Base-by-base conservation (phyloP, 2,329 filamentous ascomycete genomes). In the Fusarium protoensiforme region DNA sequence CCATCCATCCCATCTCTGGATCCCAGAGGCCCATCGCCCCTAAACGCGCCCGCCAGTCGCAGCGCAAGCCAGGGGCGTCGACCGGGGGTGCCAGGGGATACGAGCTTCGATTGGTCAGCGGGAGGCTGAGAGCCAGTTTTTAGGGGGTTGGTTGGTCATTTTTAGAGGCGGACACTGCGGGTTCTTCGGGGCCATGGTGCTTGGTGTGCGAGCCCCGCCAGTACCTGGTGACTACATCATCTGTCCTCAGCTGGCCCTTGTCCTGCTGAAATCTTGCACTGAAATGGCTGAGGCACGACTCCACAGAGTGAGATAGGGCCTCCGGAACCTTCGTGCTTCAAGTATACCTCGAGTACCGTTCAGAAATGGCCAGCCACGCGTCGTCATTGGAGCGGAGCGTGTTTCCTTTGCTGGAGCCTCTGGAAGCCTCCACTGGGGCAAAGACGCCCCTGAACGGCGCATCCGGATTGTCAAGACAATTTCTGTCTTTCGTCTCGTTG, bases 361-460 rank as follows among this genome's bases (percentile, higher is more conserved):
- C 33, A 61, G 51, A 41, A 43, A 61, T 64, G 46, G 53, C 59
- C 57, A 69, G 73, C 71, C 73, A 72, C 73, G 71, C 74, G 73
- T 74, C 71, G 33, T 64, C 60, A 75, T 74, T 74, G 68, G 71
- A 57, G 71, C 66, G 69, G 72, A 76, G 71, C 57, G 60, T 41
- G 41, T 62, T 51, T 65, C 67, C 61, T 53, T 63, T 67, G 64
- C 54, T 69, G 58, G 65, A 66, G 71, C 60, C 69, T 64, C 67
- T 69, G 41, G 46, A 62, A 62, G 64, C 48, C 48, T 69, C 65
- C 72, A 68, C 69, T 67, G 41, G 58, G 61, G 59, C 67, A 69
- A 67, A 62, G 54, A 61, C 70, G 64, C 76, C 76, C 76, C 76
- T 78, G 76, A 78, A 69, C 76, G 75, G 76, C 73, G 66, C 76